phyloP scores from a whole-genome alignment of 805 yeast species.

The Lachancea kluyveri region DNA sequence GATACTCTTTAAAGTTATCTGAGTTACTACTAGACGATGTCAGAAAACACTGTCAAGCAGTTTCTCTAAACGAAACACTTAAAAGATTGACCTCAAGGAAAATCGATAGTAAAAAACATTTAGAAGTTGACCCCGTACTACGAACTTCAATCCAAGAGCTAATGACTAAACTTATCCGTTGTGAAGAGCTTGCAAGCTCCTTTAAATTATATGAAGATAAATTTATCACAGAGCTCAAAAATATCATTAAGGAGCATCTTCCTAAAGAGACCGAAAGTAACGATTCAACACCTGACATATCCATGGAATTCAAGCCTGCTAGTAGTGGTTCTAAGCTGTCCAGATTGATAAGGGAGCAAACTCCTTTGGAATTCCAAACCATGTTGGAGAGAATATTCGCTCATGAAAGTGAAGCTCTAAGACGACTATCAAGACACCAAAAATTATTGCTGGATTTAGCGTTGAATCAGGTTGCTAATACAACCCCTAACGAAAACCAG shows the following conservation, averaged over 20 bases:
- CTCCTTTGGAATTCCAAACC: slow-evolving; percentile 67
- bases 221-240: slow-evolving; percentile 65
- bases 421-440: slow-evolving; percentile 73
- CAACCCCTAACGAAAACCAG: slow-evolving; percentile 28
- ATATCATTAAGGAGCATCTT: slow-evolving; percentile 56
- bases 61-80: slow-evolving; percentile 44
- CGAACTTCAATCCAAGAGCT: slow-evolving; percentile 39
- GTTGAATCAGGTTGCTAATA: slow-evolving; percentile 36
- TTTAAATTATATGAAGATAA: slow-evolving; percentile 60
- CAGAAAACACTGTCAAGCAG: slow-evolving; percentile 46
- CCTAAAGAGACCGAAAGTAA: slow-evolving; percentile 40
- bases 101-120: slow-evolving; percentile 32
- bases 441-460: slow-evolving; percentile 71
- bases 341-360: slow-evolving; percentile 50
- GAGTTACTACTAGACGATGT: slow-evolving; percentile 56
- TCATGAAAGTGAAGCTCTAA: slow-evolving; percentile 61
- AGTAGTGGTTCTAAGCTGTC: slow-evolving; percentile 38
- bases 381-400: slow-evolving; percentile 60
- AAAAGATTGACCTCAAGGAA: slow-evolving; percentile 34
- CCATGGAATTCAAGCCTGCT: slow-evolving; percentile 15
- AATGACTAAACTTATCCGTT: slow-evolving; percentile 51
- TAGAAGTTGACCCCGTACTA: slow-evolving; percentile 34
- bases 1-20: slow-evolving; percentile 55
- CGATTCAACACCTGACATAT: slow-evolving; percentile 2
- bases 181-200: slow-evolving; percentile 57